These are phyloP conservation scores for Rhizopogon rudus DNA, from an alignment of 768 basidiomycete species.

Conservation along the genomic window DNA sequence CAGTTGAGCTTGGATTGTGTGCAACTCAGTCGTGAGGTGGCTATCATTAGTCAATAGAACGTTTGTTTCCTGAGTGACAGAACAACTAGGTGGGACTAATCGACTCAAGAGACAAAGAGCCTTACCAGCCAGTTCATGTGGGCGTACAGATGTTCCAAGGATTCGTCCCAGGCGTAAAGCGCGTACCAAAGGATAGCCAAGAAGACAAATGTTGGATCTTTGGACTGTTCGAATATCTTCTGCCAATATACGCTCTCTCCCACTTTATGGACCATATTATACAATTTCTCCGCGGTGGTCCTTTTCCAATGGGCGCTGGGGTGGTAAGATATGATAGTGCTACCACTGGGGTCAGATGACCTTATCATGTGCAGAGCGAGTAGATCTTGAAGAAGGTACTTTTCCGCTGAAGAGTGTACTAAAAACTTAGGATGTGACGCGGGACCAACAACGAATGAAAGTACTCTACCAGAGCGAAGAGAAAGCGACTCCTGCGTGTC, in stretches of 20 bases:
- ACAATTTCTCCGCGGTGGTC: background rate
- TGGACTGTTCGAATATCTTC: conserved; percentile 3
- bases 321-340: conserved; percentile 7
- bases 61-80: conserved; percentile 31
- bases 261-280: background rate
- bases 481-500: conserved; percentile 29
- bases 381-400: conserved; percentile 29
- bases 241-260: conserved; percentile 2
- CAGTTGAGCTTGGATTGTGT: conserved; percentile 45
- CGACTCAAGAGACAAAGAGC: background rate
- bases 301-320: background rate
- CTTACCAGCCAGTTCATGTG: conserved; percentile 44
- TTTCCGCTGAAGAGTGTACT: background rate
- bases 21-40: conserved; percentile 42
- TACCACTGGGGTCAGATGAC: conserved; percentile 10
- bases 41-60: conserved; percentile 35
- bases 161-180: conserved; percentile 50
- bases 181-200: conserved; percentile 46
- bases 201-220: conserved; percentile 46
- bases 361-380: conserved; percentile 42
- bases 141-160: conserved; percentile 38
- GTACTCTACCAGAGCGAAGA: conserved; percentile 26
- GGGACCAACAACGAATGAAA: background rate
- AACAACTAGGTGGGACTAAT: background rate
- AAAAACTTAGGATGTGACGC: background rate